Base-by-base conservation (phyloP, 1,284 basidiomycete species). In the Phlebopus sp. region DNA sequence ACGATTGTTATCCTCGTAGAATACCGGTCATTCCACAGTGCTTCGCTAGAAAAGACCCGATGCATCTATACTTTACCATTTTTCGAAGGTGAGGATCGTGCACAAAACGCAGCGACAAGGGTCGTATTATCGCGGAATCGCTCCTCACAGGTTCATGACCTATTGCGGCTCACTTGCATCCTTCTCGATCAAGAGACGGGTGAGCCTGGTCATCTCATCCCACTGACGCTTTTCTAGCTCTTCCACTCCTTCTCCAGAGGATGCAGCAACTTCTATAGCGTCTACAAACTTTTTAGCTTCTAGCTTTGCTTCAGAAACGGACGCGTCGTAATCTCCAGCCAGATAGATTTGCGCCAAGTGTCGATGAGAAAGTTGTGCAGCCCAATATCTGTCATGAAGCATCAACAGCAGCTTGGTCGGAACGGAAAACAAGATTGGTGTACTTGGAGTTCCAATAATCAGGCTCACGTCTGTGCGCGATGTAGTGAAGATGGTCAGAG, bases 381-480 rank as follows among this genome's bases (percentile, higher is more conserved):
- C 47, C 55, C 55, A 58, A 45, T 49, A 60, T 37, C 60, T 60
- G 6, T 23, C 21, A 38, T 36, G 9, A n/a, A 29, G 9, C 27
- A 8, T 29, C 27, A 25, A 25, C 19, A 39, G 37, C 21, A 48
- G 17, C 2, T 46, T 23, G 11, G n/a, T n/a, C n/a, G 21, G 21
- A 23, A 6, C 21, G 21, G 6, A 6, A 23, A 23, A 23, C 21
- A 18, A 4, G 29, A 17, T 13, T 10, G 21, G 31, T 9, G 58
- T 50, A 25, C 62, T 53, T 58, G 44, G 53, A 54, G 37, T 55
- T 55, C 44, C 41, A 39, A 34, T 60, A 63, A 27, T 66, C 60
- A 17, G 58, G 60, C 35, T 66, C 63, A 15, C 63, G 51, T 41
- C 63, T 53, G 37, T 66, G 59, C 19, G 53, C 52, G 25, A 64